A percentile compares a stretch with the other conserved stretches of the same genome.
phyloP scores from a whole-genome alignment of 2,329 filamentous ascomycete species.

The Fusarium sororula region DNA sequence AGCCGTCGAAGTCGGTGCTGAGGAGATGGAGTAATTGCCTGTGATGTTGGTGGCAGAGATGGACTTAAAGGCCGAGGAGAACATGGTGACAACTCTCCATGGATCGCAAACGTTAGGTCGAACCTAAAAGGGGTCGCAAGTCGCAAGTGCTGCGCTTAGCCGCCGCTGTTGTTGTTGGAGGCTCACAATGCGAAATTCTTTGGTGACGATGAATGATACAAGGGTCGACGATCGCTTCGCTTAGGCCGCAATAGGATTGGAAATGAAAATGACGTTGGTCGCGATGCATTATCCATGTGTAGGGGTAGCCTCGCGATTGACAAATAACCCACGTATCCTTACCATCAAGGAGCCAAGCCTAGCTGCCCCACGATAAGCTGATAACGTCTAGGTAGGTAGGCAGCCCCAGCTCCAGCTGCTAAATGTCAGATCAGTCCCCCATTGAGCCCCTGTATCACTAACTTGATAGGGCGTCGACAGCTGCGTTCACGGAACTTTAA shows the following conservation, averaged over 20 bases:
- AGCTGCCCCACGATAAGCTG: conserved; percentile 28
- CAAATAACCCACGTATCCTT: conserved; percentile 34
- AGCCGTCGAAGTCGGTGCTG: conserved; percentile 78
- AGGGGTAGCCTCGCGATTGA: conserved; percentile 33
- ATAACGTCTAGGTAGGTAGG: neutral
- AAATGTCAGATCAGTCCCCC: conserved; percentile 9
- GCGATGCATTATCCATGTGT: conserved; percentile 29
- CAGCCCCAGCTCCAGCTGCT: neutral
- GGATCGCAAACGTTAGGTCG: conserved; percentile 42
- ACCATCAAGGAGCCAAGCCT: neutral
- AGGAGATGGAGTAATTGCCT: conserved; percentile 86
- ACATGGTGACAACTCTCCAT: conserved; percentile 67
- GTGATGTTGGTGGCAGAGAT: conserved; percentile 91
- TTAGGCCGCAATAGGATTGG: conserved; percentile 6
- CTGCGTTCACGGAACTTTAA: conserved; percentile 27
- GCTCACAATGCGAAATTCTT: neutral
- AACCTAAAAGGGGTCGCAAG: neutral
- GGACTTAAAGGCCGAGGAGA: conserved; percentile 91
- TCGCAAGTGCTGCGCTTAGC: neutral
- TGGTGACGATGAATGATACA: neutral
- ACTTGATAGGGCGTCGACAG: conserved; percentile 9
- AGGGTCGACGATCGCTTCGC: conserved; percentile 16
- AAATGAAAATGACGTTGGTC: conserved; percentile 32
- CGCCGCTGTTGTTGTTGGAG: neutral
- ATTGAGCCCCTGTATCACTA: conserved; percentile 11